Evolutionary conservation across 768 basidiomycete genomes (phyloP), one percentile per base, ranked within the genome.

Genomic region (Scleroderma citrinum): DNA sequence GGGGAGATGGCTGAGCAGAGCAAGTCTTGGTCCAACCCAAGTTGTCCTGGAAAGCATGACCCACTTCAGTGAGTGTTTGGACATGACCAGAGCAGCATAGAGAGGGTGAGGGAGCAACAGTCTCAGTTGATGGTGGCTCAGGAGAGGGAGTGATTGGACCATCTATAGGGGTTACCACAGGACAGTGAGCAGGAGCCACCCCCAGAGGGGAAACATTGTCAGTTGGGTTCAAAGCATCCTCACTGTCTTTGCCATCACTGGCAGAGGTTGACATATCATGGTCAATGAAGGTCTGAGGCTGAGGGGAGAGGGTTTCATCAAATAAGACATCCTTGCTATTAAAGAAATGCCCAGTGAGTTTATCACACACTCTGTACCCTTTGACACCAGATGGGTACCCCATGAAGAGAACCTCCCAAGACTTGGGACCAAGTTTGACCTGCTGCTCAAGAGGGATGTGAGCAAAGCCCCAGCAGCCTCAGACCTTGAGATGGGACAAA

Each of bases 321-420:
- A 54, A 54, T 2, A 43, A 13, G 3, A 50, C 16, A n/a, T 50
- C 35, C 1, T 23, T 6, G 11, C 35, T 7, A 3, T 21, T 29
- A 19, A 54, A 50, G 30, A 54, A 54, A 5, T 32, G 2, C 1
- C 52, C 40, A 2, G 19, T 47, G 14, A 1, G 0, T 0, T 12
- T 0, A 11, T 50, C 41, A 0, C 26, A 11, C 1, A 53, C 10
- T 2, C 35, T 13, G n/a, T 48, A 50, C 3, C 37, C 52, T 16
- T 50, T 53, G 7, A 13, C 14, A 0, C 48, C 48, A 2, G 44
- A n/a, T 2, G 41, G 44, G 6, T 50, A 53, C 3, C 45, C 52
- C 3, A 53, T 19, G 40, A 53, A 49, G 3, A 53, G 20, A 2
- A 36, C 30, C 1, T 7, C 3, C 6, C 12, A 7, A 4, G 36